A percentile compares a stretch with the other conserved stretches of the same genome.
Conservation (phyloP, 163 green algal genomes). For the Volvox carteri region DNA sequence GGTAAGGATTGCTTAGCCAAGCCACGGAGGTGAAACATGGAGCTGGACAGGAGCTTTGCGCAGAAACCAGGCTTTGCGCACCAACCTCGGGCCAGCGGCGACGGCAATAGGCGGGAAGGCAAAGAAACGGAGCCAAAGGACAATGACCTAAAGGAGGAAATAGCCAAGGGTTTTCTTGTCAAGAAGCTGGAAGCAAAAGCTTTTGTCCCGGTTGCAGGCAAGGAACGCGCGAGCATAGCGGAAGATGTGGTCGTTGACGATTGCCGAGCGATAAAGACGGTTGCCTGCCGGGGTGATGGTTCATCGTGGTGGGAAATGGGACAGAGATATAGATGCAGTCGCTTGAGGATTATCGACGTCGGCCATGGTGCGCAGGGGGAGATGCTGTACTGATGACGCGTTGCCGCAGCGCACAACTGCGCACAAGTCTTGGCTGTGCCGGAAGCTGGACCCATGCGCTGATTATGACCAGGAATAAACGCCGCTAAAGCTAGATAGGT, state of each 20-base stretch:
- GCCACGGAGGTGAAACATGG: neutral
- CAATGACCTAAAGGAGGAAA: neutral
- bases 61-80: neutral
- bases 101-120: neutral
- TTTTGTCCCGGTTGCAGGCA: neutral
- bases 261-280: neutral
- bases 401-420: slow-evolving; percentile 7
- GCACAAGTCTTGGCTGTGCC: neutral
- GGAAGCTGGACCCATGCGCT: slow-evolving; percentile 15
- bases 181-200: neutral
- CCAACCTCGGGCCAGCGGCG: neutral
- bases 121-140: neutral
- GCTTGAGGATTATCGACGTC: neutral
- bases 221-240: neutral
- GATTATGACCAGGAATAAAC: neutral
- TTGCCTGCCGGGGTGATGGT: neutral
- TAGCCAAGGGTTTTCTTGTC: no score
- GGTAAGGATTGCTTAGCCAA: neutral
- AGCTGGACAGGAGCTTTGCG: neutral
- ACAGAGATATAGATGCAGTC: neutral
- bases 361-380: neutral
- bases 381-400: slow-evolving; percentile 9
- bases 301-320: neutral
- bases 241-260: neutral
- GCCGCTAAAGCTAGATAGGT: neutral